Evolutionary conservation across 768 basidiomycete species (phyloP).

Genomic region (Artomyces pyxidatus): DNA sequence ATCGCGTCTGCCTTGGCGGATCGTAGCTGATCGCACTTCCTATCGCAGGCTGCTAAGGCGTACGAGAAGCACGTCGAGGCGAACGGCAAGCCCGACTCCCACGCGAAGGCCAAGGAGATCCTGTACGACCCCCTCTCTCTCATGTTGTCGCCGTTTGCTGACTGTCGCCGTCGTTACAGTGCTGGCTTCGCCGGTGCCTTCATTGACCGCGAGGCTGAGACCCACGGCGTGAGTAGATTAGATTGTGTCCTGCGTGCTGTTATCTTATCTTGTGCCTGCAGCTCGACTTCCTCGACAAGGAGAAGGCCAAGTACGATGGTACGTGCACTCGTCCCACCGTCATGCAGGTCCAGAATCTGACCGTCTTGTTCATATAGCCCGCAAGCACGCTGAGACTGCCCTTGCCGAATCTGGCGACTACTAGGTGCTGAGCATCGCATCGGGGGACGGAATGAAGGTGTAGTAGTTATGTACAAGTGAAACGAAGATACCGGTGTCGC

Average conservation of each 20-base stretch:
- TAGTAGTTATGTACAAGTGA: too few species aligned
- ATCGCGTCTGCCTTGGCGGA: neutral
- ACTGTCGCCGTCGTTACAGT: too few species aligned
- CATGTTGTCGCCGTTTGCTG: too few species aligned
- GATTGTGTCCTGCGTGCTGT: neutral
- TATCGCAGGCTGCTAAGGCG: constrained; percentile 48
- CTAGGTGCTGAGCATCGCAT: too few species aligned
- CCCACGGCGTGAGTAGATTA: constrained; percentile 39
- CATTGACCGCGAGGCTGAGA: constrained; percentile 48
- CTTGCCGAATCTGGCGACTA: too few species aligned
- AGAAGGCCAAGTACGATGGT: constrained; percentile 36
- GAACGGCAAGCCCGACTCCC: constrained; percentile 42
- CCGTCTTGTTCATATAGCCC: too few species aligned
- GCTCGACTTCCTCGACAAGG: constrained; percentile 38
- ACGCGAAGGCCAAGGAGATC: constrained; percentile 51
- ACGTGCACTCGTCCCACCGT: too few species aligned
- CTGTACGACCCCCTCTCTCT: constrained; percentile 26
- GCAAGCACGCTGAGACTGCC: too few species aligned
- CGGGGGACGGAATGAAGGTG: too few species aligned
- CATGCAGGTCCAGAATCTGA: too few species aligned
- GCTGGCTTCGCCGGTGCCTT: constrained; percentile 51
- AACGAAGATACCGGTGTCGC: too few species aligned
- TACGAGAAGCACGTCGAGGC: constrained; percentile 45
- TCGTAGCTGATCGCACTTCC: neutral
- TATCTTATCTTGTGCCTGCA: constrained; percentile 2